Base-by-base conservation (phyloP, 1,139 yeast genomes). In the Blastobotrys aristatus region DNA sequence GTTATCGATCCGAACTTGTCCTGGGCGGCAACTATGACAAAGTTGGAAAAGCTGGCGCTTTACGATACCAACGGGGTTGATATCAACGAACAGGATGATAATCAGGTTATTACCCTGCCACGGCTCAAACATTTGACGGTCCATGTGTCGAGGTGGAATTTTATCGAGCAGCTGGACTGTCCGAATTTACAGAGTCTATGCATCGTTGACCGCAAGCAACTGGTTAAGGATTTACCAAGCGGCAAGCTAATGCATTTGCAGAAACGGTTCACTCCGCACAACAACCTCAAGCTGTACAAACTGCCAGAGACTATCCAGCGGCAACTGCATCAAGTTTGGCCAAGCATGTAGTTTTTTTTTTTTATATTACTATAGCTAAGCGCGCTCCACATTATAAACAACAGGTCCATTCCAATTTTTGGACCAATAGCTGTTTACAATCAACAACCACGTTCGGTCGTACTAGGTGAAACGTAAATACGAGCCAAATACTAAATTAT, bases 261-360 rank as follows among this genome's bases (percentile, higher is more conserved):
- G 4, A 3, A 10, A 21, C 14, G 20, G 13, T 14, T 38, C 21
- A 13, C 14, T 13, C n/a, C 30, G 20, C 32, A 21, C 2, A 26
- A 38, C 14, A 11, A 26, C 24, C 22, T 39, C 7, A 13, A 29
- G 16, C 22, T 22, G 10, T 18, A 16, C 22, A 39, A 39, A n/a
- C 5, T 27, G 5, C 36, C 36, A 20, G 8, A 18, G n/a, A 20
- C 18, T n/a, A 37, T 40, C 20, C 35, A 18, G 6, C 14, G 21
- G 10, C 43, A 40, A 18, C 20, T 40, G 16, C 27, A 40, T 21
- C 22, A 31, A 21, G 14, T 40, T n/a, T 39, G 35, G 34, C 22
- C 34, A 16, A 35, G 11, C 27, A 8, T 20, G 27, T 24, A 24
- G 13, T n/a, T n/a, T n/a, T n/a, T n/a, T n/a, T n/a, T n/a, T n/a